Conservation (phyloP, 495 filamentous ascomycete species). For the Talaromyces nanjingensis region DNA sequence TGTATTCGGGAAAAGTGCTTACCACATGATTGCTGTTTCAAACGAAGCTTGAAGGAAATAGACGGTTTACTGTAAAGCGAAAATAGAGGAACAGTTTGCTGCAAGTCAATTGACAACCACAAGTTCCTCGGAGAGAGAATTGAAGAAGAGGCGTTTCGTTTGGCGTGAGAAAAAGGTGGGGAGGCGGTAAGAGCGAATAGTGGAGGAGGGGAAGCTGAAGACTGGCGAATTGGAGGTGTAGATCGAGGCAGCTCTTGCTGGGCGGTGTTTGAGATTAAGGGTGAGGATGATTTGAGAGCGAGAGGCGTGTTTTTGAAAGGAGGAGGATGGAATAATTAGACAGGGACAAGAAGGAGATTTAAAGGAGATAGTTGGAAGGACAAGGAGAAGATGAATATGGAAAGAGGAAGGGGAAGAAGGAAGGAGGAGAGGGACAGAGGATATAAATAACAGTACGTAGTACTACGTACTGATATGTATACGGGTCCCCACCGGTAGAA, state of each 20-base stretch:
- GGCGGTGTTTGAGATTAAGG: neutral
- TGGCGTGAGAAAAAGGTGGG: conserved; percentile 3
- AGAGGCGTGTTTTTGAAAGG: neutral
- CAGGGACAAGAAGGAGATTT: neutral
- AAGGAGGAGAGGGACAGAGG: neutral
- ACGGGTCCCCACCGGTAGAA: neutral
- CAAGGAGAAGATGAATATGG: conserved; percentile 1
- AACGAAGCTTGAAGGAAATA: neutral
- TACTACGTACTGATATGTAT: neutral
- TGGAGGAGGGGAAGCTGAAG: conserved; percentile 1
- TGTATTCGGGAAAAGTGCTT: neutral
- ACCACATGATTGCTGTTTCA: conserved; percentile 3
- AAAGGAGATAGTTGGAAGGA: neutral
- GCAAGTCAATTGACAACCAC: neutral
- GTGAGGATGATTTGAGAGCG: neutral
- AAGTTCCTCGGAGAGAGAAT: neutral
- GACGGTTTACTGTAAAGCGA: neutral
- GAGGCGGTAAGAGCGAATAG: conserved; percentile 4
- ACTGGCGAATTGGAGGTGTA: neutral
- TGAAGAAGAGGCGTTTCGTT: neutral
- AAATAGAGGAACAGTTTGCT: neutral
- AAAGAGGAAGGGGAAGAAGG: neutral
- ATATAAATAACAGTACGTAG: neutral
- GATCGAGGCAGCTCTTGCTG: conserved; percentile 1
- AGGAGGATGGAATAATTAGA: neutral